Conservation (phyloP, 176 grass and related monocot genomes). For the Bromus sterilis region DNA sequence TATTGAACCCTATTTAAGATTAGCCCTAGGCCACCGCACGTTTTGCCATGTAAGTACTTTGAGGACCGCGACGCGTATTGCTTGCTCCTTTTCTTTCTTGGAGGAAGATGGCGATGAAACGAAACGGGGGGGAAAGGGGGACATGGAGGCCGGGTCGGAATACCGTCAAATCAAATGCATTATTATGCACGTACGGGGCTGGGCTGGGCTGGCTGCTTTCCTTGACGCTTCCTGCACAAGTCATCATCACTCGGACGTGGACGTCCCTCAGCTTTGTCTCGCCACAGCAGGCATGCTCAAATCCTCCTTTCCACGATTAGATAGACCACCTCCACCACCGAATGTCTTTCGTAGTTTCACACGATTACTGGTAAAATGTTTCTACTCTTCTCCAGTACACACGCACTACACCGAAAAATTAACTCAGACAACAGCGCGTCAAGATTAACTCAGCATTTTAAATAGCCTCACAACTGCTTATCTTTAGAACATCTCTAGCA, state of each 20-base stretch:
- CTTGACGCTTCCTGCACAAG: constrained; percentile 1
- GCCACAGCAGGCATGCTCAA: neutral
- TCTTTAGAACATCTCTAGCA: no score
- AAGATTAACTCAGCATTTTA: no score
- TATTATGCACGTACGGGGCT: neutral
- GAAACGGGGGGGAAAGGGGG: neutral
- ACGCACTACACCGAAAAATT: no score
- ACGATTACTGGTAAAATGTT: no score
- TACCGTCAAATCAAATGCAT: neutral
- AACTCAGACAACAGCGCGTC: no score
- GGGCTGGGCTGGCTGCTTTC: neutral
- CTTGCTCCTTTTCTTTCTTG: neutral
- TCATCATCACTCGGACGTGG: neutral
- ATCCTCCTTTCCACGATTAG: neutral
- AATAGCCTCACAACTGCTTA: no score
- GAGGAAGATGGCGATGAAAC: neutral
- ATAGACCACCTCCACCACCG: no score
- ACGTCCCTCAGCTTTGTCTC: neutral
- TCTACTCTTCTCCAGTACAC: no score
- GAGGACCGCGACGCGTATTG: neutral
- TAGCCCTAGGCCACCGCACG: no score
- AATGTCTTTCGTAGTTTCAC: no score
- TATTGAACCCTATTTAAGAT: no score
- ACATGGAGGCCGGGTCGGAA: neutral
- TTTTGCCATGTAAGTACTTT: no score